Percentiles rank a stretch among this genome's conserved stretches.
phyloP scores from a whole-genome alignment of 768 basidiomycete genomes.

The Tylopilus felleus region DNA sequence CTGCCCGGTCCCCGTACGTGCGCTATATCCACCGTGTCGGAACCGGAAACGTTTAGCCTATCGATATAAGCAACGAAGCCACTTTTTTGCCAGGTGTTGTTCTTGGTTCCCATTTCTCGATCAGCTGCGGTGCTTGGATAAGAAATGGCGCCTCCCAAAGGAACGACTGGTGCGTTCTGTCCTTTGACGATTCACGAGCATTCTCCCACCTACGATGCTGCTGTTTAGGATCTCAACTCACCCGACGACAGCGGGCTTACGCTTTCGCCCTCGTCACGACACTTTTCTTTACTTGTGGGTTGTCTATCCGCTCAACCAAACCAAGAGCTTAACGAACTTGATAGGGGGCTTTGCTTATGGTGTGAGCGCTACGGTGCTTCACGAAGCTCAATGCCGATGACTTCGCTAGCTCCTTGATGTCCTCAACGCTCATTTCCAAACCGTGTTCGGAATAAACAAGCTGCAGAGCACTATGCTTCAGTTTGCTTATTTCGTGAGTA shows the following conservation, averaged over 20 bases:
- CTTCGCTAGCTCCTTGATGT: conserved; percentile 56
- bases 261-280: conserved; percentile 70
- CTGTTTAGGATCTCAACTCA: conserved; percentile 37
- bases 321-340: neutral
- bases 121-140: neutral
- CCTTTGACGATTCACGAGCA: neutral
- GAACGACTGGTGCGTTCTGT: conserved; percentile 39
- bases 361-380: conserved; percentile 33
- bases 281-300: conserved; percentile 70
- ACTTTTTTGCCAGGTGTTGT: neutral
- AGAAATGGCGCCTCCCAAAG: conserved; percentile 36
- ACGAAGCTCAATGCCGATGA: conserved; percentile 14
- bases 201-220: neutral
- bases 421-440: conserved; percentile 71
- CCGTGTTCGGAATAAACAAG: conserved; percentile 62
- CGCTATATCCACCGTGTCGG: conserved; percentile 2
- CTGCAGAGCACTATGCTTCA: conserved; percentile 73
- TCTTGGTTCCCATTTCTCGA: conserved; percentile 4
- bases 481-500: conserved; percentile 61
- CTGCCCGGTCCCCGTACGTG: neutral
- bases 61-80: conserved; percentile 13
- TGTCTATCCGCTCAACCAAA: neutral
- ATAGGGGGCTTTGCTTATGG: conserved; percentile 69
- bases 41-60: conserved; percentile 1
- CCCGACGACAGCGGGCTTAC: conserved; percentile 47